These are phyloP conservation scores for Mycosphaerella sp. DNA, from an alignment of 2,329 filamentous ascomycete species.

Conservation along the genomic window DNA sequence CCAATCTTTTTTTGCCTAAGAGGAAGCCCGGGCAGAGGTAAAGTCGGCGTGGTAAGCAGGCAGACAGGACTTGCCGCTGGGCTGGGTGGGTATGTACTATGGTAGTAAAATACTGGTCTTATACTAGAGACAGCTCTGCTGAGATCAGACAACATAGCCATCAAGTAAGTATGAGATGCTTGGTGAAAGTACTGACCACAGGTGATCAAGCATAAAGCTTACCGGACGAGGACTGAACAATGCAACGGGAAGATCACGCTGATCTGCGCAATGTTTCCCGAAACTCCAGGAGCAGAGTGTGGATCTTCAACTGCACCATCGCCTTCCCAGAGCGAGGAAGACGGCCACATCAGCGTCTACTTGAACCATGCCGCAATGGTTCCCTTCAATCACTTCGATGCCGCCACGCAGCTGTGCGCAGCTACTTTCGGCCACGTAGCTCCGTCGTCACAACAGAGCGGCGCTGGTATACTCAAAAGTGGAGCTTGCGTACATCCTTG, in stretches of 20 bases:
- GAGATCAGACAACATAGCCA: background rate
- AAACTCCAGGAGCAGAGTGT: too few species aligned
- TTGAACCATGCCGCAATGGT: too few species aligned
- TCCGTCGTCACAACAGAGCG: background rate
- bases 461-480: too few species aligned
- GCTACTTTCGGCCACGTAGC: too few species aligned
- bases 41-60: background rate
- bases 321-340: too few species aligned
- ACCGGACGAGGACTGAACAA: background rate
- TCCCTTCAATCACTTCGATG: too few species aligned
- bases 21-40: constrained; percentile 12
- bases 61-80: background rate
- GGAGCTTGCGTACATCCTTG: too few species aligned
- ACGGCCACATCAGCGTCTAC: too few species aligned
- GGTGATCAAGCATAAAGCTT: background rate
- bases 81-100: background rate
- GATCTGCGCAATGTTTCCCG: too few species aligned
- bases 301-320: too few species aligned
- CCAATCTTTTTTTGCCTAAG: constrained; percentile 17
- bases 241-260: background rate
- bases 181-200: background rate
- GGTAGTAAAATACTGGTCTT: background rate
- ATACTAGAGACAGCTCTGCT: background rate
- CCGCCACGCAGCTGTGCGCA: too few species aligned
- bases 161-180: background rate